These are phyloP conservation scores for Cunninghamia lanceolata DNA, from an alignment of 75 land plant species.

Conservation along the genomic window DNA sequence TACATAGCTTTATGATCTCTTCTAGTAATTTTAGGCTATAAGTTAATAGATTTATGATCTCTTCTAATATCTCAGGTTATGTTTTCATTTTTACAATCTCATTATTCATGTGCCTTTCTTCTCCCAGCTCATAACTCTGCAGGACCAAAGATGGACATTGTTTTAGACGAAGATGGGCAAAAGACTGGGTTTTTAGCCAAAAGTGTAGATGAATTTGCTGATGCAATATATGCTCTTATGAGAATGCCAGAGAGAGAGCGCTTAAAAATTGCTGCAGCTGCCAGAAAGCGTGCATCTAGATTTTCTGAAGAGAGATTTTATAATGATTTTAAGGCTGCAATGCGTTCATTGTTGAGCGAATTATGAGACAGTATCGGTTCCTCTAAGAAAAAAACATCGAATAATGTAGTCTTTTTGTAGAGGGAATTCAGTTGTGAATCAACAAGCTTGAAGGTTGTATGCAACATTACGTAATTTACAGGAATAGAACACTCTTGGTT, in stretches of 20 bases:
- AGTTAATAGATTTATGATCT: neutral
- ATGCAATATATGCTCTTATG: constrained; percentile 68
- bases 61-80: neutral
- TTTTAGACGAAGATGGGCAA: constrained; percentile 75
- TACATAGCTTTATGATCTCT: neutral
- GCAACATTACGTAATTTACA: neutral
- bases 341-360: constrained; percentile 22
- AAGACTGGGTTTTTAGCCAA: constrained; percentile 87
- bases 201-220: constrained; percentile 77
- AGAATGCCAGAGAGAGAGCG: constrained; percentile 74
- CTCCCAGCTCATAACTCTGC: constrained; percentile 96
- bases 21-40: neutral
- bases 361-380: neutral
- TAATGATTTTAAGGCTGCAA: constrained; percentile 78
- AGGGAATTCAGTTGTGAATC: neutral
- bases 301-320: constrained; percentile 85
- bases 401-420: neutral
- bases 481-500: neutral
- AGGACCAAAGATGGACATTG: constrained; percentile 97
- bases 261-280: constrained; percentile 75
- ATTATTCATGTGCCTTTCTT: neutral
- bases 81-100: neutral
- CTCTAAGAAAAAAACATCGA: neutral
- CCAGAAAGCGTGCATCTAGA: constrained; percentile 70
- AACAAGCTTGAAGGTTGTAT: neutral